These are phyloP conservation scores for Neofusicoccum kwambonambiense DNA, from an alignment of 2,329 filamentous ascomycete genomes.

Conservation along the genomic window DNA sequence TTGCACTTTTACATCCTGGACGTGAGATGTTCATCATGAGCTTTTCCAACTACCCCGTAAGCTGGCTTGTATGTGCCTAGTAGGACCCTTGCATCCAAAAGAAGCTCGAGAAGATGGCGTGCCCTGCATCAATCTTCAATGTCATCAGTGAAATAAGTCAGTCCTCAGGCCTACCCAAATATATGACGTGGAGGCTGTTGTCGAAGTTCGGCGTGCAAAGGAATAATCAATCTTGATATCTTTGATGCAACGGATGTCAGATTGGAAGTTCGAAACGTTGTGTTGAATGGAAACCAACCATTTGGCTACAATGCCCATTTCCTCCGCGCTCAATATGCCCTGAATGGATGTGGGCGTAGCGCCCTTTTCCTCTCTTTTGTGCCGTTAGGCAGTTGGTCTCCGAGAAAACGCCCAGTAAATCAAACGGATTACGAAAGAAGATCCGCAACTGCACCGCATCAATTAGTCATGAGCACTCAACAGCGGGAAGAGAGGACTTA, in stretches of 20 bases:
- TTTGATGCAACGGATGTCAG: constrained; percentile 10
- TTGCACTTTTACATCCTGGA: too few species aligned
- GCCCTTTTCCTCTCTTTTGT: constrained; percentile 3
- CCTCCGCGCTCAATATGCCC: constrained; percentile 19
- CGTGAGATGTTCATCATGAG: too few species aligned
- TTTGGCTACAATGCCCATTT: constrained; percentile 23
- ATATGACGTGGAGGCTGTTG: background rate
- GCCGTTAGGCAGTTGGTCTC: background rate
- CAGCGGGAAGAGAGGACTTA: background rate
- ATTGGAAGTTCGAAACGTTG: background rate
- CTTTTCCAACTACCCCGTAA: too few species aligned
- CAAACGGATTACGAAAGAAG: constrained; percentile 11
- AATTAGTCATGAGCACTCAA: background rate
- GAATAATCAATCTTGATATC: constrained; percentile 15
- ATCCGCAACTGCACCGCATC: background rate
- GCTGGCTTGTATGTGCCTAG: too few species aligned
- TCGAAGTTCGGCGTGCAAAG: background rate
- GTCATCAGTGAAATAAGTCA: too few species aligned
- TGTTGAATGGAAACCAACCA: constrained; percentile 12
- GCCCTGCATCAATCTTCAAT: too few species aligned
- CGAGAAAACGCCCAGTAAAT: background rate
- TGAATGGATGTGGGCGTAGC: background rate
- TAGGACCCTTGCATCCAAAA: too few species aligned
- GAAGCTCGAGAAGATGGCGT: too few species aligned
- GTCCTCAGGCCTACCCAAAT: background rate